These are phyloP conservation scores for Zygosaccharomyces gambellarensis DNA, from an alignment of 805 yeast species.

Conservation along the genomic window DNA sequence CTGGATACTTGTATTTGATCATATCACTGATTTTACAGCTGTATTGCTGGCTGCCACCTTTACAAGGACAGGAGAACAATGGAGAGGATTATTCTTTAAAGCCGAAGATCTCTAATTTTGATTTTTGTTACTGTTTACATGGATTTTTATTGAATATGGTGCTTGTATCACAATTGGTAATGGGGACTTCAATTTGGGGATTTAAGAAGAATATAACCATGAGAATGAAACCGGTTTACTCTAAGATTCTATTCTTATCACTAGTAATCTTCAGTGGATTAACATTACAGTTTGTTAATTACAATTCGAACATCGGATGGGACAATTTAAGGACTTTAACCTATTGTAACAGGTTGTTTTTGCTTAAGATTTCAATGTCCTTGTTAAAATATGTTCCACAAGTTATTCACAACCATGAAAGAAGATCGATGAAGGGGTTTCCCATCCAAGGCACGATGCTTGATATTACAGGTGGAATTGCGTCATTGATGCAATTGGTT, in stretches of 20 bases:
- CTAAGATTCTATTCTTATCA: constrained; percentile 17
- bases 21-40: constrained; percentile 42
- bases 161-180: constrained; percentile 39
- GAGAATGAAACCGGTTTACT: constrained; percentile 26
- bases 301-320: constrained; percentile 18
- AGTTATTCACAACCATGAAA: constrained; percentile 67
- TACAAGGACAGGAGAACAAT: constrained; percentile 27
- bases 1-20: constrained; percentile 45
- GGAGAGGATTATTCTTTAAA: constrained; percentile 5
- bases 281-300: constrained; percentile 15
- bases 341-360: constrained; percentile 25
- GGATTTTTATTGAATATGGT: constrained; percentile 42
- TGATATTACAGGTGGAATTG: constrained; percentile 38
- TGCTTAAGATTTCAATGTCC: constrained; percentile 45
- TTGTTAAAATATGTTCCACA: constrained; percentile 68
- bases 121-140: constrained; percentile 45
- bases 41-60: constrained; percentile 33
- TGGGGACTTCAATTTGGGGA: constrained; percentile 36
- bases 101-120: constrained; percentile 43
- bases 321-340: constrained; percentile 20
- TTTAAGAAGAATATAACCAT: constrained; percentile 26
- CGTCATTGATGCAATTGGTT: constrained; percentile 28
- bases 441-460: constrained; percentile 52
- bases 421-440: constrained; percentile 81
- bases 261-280: constrained; percentile 14